Conservation (phyloP, 768 basidiomycete species). For the Leccinellum rugosiceps region DNA sequence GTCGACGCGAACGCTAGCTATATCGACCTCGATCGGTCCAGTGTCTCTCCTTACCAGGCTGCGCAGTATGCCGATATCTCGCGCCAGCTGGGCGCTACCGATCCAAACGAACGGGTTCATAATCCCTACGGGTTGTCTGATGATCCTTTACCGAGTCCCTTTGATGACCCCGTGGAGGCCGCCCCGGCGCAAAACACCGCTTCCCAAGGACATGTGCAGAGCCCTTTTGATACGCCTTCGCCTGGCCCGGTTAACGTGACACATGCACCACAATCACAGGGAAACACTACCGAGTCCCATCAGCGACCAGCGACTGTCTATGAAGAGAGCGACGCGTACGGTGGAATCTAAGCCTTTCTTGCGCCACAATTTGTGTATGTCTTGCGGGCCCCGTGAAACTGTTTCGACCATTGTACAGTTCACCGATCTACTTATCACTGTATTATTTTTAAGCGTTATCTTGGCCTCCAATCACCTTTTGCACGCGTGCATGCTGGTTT, state of each 20-base stretch:
- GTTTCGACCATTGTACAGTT: conserved; percentile 18
- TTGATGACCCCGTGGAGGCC: conserved; percentile 20
- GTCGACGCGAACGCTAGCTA: conserved; percentile 43
- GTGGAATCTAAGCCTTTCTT: conserved; percentile 48
- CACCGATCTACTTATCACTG: conserved; percentile 18
- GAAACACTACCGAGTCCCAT: conserved; percentile 12
- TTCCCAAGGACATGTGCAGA: conserved; percentile 30
- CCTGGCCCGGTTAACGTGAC: conserved; percentile 9
- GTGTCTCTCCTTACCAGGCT: conserved; percentile 73
- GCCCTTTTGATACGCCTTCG: conserved; percentile 15
- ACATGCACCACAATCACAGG: conserved; percentile 8
- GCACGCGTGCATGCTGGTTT: conserved; percentile 21
- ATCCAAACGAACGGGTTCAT: conserved; percentile 23
- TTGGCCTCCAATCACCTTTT: neutral
- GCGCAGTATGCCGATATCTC: conserved; percentile 73
- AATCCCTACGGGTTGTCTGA: conserved; percentile 14
- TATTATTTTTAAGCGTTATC: conserved; percentile 18
- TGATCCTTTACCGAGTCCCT: conserved; percentile 27
- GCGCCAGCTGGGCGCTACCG: conserved; percentile 42
- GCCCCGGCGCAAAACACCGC: conserved; percentile 27
- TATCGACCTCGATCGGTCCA: conserved; percentile 62
- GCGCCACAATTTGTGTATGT: conserved; percentile 1
- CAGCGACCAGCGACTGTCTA: conserved; percentile 51
- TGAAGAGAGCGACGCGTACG: conserved; percentile 66
- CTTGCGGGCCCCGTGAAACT: conserved; percentile 10